phyloP scores from a whole-genome alignment of 345 rosid genomes.

The Euclidium syriacum region DNA sequence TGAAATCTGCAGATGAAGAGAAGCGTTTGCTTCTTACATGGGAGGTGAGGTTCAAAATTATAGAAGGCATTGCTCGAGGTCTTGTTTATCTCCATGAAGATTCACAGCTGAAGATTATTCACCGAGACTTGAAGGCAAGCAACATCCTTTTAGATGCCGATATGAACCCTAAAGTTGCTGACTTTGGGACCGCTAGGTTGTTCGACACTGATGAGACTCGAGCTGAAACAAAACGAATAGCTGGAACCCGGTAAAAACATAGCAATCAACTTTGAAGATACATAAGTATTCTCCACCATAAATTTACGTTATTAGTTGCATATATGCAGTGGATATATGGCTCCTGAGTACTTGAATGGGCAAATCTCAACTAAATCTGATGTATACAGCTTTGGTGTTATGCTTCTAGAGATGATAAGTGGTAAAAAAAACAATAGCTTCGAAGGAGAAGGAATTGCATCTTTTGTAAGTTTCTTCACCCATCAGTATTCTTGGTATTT shows the following conservation, averaged over 20 bases:
- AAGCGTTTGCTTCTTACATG: not conserved
- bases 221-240: not conserved
- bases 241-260: slow-evolving; percentile 18
- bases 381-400: slow-evolving; percentile 35
- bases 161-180: no score
- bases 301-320: not conserved
- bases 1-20: not conserved
- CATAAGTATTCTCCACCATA: no score
- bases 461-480: no score
- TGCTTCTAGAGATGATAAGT: slow-evolving; percentile 1
- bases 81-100: no score
- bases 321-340: slow-evolving; percentile 30
- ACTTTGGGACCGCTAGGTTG: no score
- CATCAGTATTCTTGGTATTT: no score
- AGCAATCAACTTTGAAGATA: no score
- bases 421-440: no score
- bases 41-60: no score
- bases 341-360: no score
- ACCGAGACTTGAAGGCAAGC: slow-evolving; percentile 6
- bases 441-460: no score
- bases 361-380: slow-evolving; percentile 34
- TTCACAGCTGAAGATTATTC: not conserved
- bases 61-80: slow-evolving; percentile 9
- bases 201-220: slow-evolving; percentile 3
- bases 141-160: no score